phyloP scores from a whole-genome alignment of 495 filamentous ascomycete species.

The Oleoguttula mirabilis region DNA sequence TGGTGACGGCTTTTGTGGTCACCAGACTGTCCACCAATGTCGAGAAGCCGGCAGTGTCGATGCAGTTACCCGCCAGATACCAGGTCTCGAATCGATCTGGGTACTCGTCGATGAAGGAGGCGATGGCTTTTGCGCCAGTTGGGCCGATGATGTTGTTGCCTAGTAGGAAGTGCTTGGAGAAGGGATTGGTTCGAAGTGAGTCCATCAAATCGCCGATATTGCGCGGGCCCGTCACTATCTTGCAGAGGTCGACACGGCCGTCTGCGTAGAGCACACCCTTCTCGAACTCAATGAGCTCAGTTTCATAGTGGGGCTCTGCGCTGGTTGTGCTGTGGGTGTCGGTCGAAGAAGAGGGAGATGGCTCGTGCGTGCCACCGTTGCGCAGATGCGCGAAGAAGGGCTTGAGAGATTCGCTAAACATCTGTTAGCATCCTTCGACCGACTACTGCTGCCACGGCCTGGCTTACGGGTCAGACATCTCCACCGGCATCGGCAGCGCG shows the following conservation, averaged over 20 bases:
- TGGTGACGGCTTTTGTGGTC: constrained; percentile 25
- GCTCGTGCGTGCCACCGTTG: constrained; percentile 9
- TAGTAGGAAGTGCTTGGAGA: constrained; percentile 33
- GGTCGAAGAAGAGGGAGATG: constrained; percentile 2
- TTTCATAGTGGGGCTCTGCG: constrained; percentile 21
- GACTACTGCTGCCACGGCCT: not conserved
- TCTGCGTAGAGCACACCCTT: constrained; percentile 27
- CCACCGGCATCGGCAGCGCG: constrained; percentile 24
- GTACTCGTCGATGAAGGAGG: constrained; percentile 25
- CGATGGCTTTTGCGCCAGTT: constrained; percentile 29
- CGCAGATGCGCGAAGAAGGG: constrained; percentile 25
- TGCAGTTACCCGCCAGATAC: constrained; percentile 35
- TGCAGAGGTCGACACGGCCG: constrained; percentile 27
- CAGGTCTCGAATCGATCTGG: constrained; percentile 34
- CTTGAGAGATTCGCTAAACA: constrained; percentile 11
- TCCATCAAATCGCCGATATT: constrained; percentile 30
- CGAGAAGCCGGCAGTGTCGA: constrained; percentile 25
- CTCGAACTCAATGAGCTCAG: constrained; percentile 23
- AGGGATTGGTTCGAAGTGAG: constrained; percentile 26
- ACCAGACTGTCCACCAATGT: constrained; percentile 27
- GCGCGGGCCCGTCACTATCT: constrained; percentile 31
- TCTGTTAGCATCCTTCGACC: not conserved
- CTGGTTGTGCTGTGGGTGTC: constrained; percentile 2
- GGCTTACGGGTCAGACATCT: constrained; percentile 13
- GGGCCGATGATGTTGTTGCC: constrained; percentile 36